These are phyloP conservation scores for Primulina huaijiensis DNA, from an alignment of 257 asterid genomes.

Conservation along the genomic window DNA sequence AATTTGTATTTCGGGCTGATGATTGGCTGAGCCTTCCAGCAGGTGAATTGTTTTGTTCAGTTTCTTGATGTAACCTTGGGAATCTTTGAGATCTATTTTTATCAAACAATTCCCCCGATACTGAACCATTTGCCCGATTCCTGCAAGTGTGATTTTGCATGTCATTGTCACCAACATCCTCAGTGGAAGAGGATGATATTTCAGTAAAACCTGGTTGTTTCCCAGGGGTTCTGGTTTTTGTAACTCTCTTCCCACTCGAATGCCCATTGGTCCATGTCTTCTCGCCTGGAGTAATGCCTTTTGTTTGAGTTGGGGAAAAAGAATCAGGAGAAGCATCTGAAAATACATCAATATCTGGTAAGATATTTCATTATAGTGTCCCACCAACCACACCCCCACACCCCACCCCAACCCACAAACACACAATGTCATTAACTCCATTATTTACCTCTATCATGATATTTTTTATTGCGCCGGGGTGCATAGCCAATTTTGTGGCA, in stretches of 20 bases:
- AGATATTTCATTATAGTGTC: slow-evolving; percentile 19
- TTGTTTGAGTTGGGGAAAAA: slow-evolving; percentile 27
- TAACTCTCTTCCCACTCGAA: slow-evolving; percentile 36
- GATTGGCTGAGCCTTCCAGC: slow-evolving; percentile 33
- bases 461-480: slow-evolving; percentile 46
- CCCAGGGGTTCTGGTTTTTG: slow-evolving; percentile 31
- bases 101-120: slow-evolving; percentile 22
- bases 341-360: slow-evolving; percentile 18
- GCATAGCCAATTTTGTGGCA: slow-evolving; percentile 94
- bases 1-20: slow-evolving; percentile 33
- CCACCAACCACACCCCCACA: background rate
- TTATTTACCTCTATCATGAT: slow-evolving; percentile 46
- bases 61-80: slow-evolving; percentile 32
- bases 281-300: slow-evolving; percentile 26
- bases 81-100: slow-evolving; percentile 38
- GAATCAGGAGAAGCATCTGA: slow-evolving; percentile 47
- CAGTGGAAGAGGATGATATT: slow-evolving; percentile 46
- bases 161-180: slow-evolving; percentile 50
- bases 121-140: slow-evolving; percentile 32
- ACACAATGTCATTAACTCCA: slow-evolving; percentile 1
- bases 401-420: background rate
- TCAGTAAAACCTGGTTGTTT: slow-evolving; percentile 37
- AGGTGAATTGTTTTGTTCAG: slow-evolving; percentile 31
- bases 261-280: slow-evolving; percentile 36
- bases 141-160: slow-evolving; percentile 30